Conservation (phyloP, 2,329 filamentous ascomycete genomes). For the Phialophora chinensis region DNA sequence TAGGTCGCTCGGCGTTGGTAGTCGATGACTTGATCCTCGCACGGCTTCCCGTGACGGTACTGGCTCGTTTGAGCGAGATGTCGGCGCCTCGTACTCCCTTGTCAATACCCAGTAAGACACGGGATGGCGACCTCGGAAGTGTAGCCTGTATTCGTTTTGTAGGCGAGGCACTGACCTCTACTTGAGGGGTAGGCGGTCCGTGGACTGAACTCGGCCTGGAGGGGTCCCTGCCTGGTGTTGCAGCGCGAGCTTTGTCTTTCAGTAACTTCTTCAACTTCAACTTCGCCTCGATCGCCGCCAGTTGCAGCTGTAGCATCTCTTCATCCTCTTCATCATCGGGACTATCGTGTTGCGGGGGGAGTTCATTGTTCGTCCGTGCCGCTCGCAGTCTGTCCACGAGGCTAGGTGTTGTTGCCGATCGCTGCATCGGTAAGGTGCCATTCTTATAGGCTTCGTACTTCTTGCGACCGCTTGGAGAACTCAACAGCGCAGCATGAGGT, state of each 20-base stretch:
- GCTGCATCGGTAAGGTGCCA: constrained; percentile 70
- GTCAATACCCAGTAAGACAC: constrained; percentile 84
- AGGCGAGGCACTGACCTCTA: constrained; percentile 81
- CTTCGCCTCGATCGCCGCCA: constrained; percentile 86
- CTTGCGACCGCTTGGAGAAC: constrained; percentile 78
- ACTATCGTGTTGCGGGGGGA: constrained; percentile 44
- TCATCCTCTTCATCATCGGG: constrained; percentile 79
- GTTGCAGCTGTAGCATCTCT: constrained; percentile 82
- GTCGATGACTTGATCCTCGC: constrained; percentile 10
- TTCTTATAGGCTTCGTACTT: constrained; percentile 72
- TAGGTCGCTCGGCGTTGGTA: constrained; percentile 18
- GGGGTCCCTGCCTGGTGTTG: constrained; percentile 35
- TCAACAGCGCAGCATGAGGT: constrained; percentile 66
- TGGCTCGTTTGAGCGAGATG: constrained; percentile 78
- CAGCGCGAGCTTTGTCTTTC: constrained; percentile 60
- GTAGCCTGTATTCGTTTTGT: constrained; percentile 57
- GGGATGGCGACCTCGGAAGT: constrained; percentile 74
- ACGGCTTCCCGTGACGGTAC: constrained; percentile 33
- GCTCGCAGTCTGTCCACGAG: constrained; percentile 45
- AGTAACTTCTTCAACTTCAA: constrained; percentile 87
- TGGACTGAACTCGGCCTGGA: constrained; percentile 27
- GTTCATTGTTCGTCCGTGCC: constrained; percentile 36
- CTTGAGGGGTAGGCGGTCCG: constrained; percentile 42
- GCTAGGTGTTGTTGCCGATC: constrained; percentile 52
- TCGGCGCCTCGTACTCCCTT: constrained; percentile 82